Percentiles rank a stretch among this genome's conserved stretches.
Evolutionary conservation across 202 grass and related monocot species (phyloP).

Genomic region (Thinopyrum obtusiflorum): DNA sequence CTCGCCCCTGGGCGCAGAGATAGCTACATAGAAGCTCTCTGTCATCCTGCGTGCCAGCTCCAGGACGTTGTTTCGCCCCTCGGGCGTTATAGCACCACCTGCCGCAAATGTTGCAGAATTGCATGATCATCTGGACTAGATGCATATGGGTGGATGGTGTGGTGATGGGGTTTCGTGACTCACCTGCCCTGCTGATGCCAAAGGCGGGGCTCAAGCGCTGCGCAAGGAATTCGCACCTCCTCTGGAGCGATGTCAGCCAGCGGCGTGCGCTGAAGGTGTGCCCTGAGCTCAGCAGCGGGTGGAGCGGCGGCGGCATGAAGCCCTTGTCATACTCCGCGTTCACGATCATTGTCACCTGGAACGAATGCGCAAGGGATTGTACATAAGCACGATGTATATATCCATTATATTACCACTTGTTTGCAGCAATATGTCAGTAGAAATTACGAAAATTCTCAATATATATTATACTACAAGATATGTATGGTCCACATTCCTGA

Average conservation of each 20-base stretch:
- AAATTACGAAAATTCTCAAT: too few relatives aligned
- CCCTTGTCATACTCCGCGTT: constrained; percentile 55
- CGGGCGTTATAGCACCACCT: constrained; percentile 2
- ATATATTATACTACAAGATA: too few relatives aligned
- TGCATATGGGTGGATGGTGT: too few relatives aligned
- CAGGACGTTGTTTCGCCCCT: constrained; percentile 37
- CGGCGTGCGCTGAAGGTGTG: constrained; percentile 49
- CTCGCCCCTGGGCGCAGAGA: constrained; percentile 30
- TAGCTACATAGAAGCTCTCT: constrained; percentile 30
- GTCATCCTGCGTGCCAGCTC: constrained; percentile 60
- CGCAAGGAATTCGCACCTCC: constrained; percentile 40
- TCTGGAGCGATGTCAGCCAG: constrained; percentile 52
- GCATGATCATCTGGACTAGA: background rate
- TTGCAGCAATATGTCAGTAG: too few relatives aligned
- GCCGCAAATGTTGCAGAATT: background rate
- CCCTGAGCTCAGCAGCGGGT: constrained; percentile 49
- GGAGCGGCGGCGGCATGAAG: constrained; percentile 37
- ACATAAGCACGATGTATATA: background rate
- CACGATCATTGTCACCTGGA: constrained; percentile 39
- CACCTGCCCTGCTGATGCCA: background rate
- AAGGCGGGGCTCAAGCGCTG: constrained; percentile 7
- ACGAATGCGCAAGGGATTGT: background rate
- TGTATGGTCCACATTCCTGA: too few relatives aligned
- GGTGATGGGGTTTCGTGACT: background rate
- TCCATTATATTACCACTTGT: too few relatives aligned